These are phyloP conservation scores for Rhizoclosmatium sp. DNA, from an alignment of 192 early-diverging fungal genomes.

Conservation along the genomic window DNA sequence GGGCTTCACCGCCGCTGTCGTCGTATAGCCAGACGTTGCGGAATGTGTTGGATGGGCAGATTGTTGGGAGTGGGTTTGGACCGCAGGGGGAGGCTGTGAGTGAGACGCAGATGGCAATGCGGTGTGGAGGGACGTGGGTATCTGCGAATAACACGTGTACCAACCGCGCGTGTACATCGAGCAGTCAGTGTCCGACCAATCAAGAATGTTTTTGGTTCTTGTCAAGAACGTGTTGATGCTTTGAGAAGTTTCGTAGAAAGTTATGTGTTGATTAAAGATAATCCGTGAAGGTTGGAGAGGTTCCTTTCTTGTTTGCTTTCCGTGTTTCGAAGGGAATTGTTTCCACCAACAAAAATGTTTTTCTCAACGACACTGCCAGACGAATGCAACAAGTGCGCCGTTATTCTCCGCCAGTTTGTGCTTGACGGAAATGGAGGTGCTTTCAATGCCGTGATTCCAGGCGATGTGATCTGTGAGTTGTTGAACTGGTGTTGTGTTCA, in stretches of 20 bases:
- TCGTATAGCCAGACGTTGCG: slow-evolving; percentile 5
- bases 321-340: no score
- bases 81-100: background rate
- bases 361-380: background rate
- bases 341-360: background rate
- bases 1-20: background rate
- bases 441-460: background rate
- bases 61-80: slow-evolving; percentile 6
- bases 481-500: background rate
- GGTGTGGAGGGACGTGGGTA: slow-evolving; percentile 30
- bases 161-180: background rate
- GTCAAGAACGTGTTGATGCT: background rate
- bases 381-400: slow-evolving; percentile 10
- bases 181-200: background rate
- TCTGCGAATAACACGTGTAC: slow-evolving; percentile 6
- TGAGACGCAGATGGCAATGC: background rate
- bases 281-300: no score
- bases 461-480: background rate
- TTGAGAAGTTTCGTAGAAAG: no score
- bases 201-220: slow-evolving; percentile 13
- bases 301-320: no score
- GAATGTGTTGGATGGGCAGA: slow-evolving; percentile 18
- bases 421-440: background rate
- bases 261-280: no score
- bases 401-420: background rate